Evolutionary conservation across 2,329 filamentous ascomycete species (phyloP), one percentile per base, ranked within the genome.

Genomic region (Ustulina deusta): DNA sequence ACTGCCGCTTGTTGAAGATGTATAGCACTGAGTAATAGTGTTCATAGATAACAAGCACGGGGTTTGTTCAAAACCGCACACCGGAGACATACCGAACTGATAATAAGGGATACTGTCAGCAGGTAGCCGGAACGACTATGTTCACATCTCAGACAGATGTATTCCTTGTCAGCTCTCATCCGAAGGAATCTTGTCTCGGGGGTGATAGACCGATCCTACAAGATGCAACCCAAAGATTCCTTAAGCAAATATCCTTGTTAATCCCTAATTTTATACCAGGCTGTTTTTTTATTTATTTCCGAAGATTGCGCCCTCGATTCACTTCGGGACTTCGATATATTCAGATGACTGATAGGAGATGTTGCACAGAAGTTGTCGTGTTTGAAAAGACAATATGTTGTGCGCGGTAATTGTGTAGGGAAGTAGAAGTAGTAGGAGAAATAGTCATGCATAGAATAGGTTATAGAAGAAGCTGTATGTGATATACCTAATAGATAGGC

Each of bases 1-100:
- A 20, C 13, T 64, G 54, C 40, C 40, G 61, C 7, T 51, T 38
- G 25, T 52, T 46, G 9, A 52, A 42, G 7, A 51, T 40, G 13
- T 51, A 60, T 17, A 60, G 6, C 57, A 13, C 32, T 29, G 20
- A n/a, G n/a, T 60, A 22, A 32, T 60, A 1, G 32, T 40, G 9
- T 51, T 40, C 15, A 11, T n/a, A n/a, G 5, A 42, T 32, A 15
- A 51, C 15, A 1, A n/a, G 7, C n/a, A 3, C 10, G 1, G n/a
- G 17, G 22, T 27, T 6, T 15, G 9, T 15, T 6, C 5, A 25
- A 22, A 22, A 0, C 2, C 2, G 11, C 10, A 48, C 22, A 1
- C 10, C 10, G 44, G n/a, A 6, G 11, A 3, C 3, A 11, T 20
- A 29, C 22, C 29, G 6, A 6, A 27, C 22, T 22, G 13, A 7